Evolutionary conservation across 345 rosid species (phyloP).

Genomic region (Firmiana major): DNA sequence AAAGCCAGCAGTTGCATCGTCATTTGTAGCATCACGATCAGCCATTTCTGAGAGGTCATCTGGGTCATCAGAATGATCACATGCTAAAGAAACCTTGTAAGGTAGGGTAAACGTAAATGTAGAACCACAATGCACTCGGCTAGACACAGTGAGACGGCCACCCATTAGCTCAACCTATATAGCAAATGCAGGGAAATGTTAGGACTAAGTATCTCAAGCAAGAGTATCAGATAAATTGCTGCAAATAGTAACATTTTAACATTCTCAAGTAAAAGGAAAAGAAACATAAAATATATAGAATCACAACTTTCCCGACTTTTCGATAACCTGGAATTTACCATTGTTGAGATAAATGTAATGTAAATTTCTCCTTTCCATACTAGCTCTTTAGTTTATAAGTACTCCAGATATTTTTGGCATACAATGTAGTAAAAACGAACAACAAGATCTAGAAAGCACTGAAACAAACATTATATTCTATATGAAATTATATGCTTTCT

Average conservation of each 20-base stretch:
- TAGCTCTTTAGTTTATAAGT: neutral
- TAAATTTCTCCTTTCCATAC: neutral
- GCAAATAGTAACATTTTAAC: neutral
- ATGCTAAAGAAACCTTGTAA: slow-evolving; percentile 55
- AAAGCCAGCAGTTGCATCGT: slow-evolving; percentile 65
- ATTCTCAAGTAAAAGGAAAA: neutral
- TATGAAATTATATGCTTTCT: neutral
- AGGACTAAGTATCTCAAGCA: slow-evolving; percentile 1
- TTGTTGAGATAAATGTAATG: neutral
- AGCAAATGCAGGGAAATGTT: slow-evolving; percentile 20
- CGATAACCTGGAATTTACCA: neutral
- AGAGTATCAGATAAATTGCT: neutral
- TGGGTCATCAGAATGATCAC: slow-evolving; percentile 66
- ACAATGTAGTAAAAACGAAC: neutral
- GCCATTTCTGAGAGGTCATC: slow-evolving; percentile 74
- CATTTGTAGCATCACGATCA: slow-evolving; percentile 50
- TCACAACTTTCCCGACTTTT: neutral
- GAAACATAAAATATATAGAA: neutral
- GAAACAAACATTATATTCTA: neutral
- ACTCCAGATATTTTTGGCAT: neutral
- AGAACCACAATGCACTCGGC: slow-evolving; percentile 76
- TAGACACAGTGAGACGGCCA: slow-evolving; percentile 81
- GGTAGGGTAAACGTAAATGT: slow-evolving; percentile 87
- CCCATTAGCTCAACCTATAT: slow-evolving; percentile 97
- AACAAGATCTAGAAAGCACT: neutral